Conservation (phyloP, 805 yeast species). For the Nakazawaea molendinolei region DNA sequence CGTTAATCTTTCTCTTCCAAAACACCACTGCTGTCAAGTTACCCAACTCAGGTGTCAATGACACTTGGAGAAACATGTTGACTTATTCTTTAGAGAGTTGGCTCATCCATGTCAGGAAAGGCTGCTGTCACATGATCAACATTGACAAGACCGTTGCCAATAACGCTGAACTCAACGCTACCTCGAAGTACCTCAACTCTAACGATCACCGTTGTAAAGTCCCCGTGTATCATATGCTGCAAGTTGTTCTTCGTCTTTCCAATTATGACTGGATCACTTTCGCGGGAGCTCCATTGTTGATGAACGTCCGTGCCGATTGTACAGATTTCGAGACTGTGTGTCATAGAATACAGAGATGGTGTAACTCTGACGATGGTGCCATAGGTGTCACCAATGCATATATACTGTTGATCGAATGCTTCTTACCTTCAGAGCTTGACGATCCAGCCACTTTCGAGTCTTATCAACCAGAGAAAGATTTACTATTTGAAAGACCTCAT, state of each 20-base stretch:
- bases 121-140: not conserved
- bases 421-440: conserved; percentile 28
- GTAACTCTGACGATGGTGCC: conserved; percentile 35
- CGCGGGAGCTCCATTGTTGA: conserved; percentile 72
- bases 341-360: conserved; percentile 42
- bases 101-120: conserved; percentile 5
- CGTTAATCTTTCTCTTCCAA: conserved; percentile 9
- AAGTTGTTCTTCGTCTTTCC: conserved; percentile 53
- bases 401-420: conserved; percentile 48
- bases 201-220: conserved; percentile 40
- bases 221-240: conserved; percentile 65
- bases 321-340: conserved; percentile 45
- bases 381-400: conserved; percentile 49
- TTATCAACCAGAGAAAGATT: conserved; percentile 8
- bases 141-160: not conserved
- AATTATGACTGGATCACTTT: conserved; percentile 70
- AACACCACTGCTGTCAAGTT: conserved; percentile 6
- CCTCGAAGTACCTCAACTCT: not conserved
- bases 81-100: conserved; percentile 9
- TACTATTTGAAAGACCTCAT: conserved; percentile 7
- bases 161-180: not conserved
- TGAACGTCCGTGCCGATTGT: conserved; percentile 51
- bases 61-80: conserved; percentile 9
- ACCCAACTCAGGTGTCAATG: not conserved
- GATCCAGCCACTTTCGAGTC: not conserved